Evolutionary conservation across 306 rosid genomes (phyloP), one percentile per base, ranked within the genome.

Genomic region (Hippophae gyantsensis): DNA sequence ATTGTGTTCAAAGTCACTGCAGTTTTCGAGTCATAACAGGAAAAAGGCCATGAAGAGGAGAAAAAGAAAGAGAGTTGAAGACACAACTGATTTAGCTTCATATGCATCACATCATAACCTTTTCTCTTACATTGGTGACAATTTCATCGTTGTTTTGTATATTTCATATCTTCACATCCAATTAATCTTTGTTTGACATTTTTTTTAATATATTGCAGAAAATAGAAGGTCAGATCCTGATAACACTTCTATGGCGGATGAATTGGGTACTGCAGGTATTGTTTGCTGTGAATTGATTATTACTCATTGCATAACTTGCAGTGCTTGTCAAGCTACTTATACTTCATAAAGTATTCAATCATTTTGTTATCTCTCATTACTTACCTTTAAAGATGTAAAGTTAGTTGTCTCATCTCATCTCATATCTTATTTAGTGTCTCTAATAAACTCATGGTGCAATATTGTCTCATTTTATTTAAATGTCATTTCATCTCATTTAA

Each of bases 91-190:
- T 14, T 8, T 77, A 61, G 74, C 84, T 26, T 75, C 97, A 3
- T 92, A 88, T 65, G 74, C 80, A 78, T 81, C 86, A n/a, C 76
- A 74, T 41, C 99, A 92, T 67, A 72, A 61, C 50, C 73, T 79
- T 49, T 84, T 92, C 73, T 86, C 99, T 58, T 82, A 88, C 70
- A 78, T 82, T 56, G 99, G 99, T 92, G 74, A 60, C 49, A 48
- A 49, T 60, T 44, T 8, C 43, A 8, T 61, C 2, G 6, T 58
- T 7, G 48, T 56, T 70, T 65, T 69, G 23, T 66, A 41, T 63
- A 53, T 62, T 42, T 67, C 32, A 40, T 42, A 54, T 65, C n/a
- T n/a, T 50, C 50, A n/a, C 25, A 42, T 44, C 10, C 65, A 8
- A 18, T 23, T 8, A 64, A 43, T 25, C 10, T 13, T 13, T 52